Evolutionary conservation across 352 stramenopile species (phyloP), one percentile per base, ranked within the genome.

Genomic region (Globisporangium middletonii): DNA sequence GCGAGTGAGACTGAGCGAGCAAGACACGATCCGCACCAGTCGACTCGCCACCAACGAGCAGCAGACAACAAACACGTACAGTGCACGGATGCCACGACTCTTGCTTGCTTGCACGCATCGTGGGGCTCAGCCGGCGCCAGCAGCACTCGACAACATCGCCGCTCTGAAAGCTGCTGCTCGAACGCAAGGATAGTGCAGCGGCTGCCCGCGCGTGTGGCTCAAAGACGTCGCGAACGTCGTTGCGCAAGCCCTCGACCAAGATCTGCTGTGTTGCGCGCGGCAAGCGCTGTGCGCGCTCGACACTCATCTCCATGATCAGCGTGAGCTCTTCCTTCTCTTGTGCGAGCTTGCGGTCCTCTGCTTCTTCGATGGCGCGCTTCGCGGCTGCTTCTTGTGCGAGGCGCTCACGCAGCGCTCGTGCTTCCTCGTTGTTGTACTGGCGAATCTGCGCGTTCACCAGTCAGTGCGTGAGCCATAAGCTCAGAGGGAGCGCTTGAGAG

Each of bases 371-470:
- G n/a, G 73, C 68, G 5, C 68, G 53, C 45, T 77, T 79, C 0
- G 65, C 75, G 3, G 75, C 73, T 11, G 71, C 71, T 54, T 86
- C 75, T 23, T 65, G 60, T 0, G 63, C 68, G 50, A 78, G 55
- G 7, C 72, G 64, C 35, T 87, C 79, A 8, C 73, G 73, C 13
- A 87, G 77, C 9, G 55, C 59, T 7, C 59, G 65, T 11, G 77
- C 75, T 48, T 86, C 75, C 16, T 78, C 67, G 43, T 71, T 71
- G 50, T 79, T 73, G 62, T 86, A 89, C 19, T 53, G 55, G n/a
- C 77, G 75, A 26, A 89, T 83, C 79, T 89, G 38, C 11, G 15
- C 8, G 18, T 27, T 16, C 28, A 38, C 11, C n/a, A 28, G 4
- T 23, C 15, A 26, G 15, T 46, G n/a, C 41, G 41, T 46, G 2